These are phyloP conservation scores for Apiospora malaysiana DNA, from an alignment of 2,329 filamentous ascomycete species.

Conservation along the genomic window DNA sequence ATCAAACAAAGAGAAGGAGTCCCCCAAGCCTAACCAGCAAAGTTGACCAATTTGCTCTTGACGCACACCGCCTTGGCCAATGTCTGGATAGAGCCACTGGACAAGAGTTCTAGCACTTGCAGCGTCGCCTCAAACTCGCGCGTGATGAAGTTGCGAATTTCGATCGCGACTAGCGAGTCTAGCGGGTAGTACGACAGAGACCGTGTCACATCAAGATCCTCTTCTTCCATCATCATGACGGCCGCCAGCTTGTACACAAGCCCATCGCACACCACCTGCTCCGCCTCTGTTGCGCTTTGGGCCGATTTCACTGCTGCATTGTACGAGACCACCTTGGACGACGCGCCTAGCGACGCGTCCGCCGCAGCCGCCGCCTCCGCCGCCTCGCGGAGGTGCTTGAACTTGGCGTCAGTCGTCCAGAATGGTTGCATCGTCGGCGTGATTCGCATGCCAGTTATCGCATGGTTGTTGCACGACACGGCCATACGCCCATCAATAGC, in stretches of 20 bases:
- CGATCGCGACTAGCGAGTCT: constrained; percentile 56
- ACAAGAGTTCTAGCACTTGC: constrained; percentile 61
- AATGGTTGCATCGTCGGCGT: constrained; percentile 53
- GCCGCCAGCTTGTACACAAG: constrained; percentile 54
- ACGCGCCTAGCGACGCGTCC: constrained; percentile 35
- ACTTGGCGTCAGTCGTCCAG: constrained; percentile 61
- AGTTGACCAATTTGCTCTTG: constrained; percentile 50
- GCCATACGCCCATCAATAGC: constrained; percentile 54
- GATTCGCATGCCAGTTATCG: constrained; percentile 60
- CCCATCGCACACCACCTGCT: constrained; percentile 50
- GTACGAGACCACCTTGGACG: constrained; percentile 46
- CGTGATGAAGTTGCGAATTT: constrained; percentile 57
- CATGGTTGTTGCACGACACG: constrained; percentile 52
- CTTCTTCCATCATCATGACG: constrained; percentile 54
- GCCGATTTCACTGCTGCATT: constrained; percentile 50
- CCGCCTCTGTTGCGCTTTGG: constrained; percentile 50
- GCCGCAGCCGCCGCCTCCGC: constrained; percentile 47
- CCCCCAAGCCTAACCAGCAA: constrained; percentile 19
- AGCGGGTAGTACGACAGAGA: constrained; percentile 50
- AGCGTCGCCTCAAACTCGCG: constrained; percentile 56
- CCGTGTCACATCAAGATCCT: constrained; percentile 54
- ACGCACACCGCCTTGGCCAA: constrained; percentile 53
- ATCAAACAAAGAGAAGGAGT: background rate
- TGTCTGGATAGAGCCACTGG: constrained; percentile 56
- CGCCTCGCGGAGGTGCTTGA: constrained; percentile 53